A percentile compares a stretch with the other conserved stretches of the same genome.
These are phyloP conservation scores for Thyridium curvatum DNA, from an alignment of 2,329 filamentous ascomycete species.

Conservation along the genomic window DNA sequence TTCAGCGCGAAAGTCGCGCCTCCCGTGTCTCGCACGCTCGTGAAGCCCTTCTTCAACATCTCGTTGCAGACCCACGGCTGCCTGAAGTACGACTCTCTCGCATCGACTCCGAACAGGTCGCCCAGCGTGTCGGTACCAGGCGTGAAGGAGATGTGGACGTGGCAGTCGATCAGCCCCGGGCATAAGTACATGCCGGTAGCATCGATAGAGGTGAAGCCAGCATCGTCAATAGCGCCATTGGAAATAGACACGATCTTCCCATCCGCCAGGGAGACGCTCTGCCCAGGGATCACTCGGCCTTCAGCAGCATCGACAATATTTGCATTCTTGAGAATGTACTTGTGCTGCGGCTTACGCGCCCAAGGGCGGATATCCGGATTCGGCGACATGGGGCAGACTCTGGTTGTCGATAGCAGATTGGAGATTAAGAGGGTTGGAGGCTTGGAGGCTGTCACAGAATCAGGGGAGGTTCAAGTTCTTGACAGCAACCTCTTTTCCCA, in stretches of 20 bases:
- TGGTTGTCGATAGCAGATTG: too few species aligned
- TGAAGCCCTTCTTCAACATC: conserved; percentile 47
- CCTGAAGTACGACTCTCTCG: conserved; percentile 15
- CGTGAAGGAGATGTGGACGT: conserved; percentile 15
- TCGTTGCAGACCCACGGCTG: conserved; percentile 34
- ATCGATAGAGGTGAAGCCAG: too few species aligned
- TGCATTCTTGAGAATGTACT: conserved; percentile 14
- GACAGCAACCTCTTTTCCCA: too few species aligned
- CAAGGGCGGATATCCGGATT: conserved; percentile 14
- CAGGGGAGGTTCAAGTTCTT: too few species aligned
- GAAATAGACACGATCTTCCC: conserved; percentile 9
- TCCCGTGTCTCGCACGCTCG: conserved; percentile 44
- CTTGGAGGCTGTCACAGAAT: too few species aligned
- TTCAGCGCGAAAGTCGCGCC: conserved; percentile 41
- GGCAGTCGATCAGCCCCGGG: conserved; percentile 29
- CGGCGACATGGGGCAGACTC: too few species aligned
- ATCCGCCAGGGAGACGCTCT: conserved; percentile 9
- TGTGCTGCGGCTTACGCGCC: conserved; percentile 11
- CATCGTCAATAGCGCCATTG: too few species aligned
- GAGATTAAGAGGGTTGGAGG: too few species aligned
- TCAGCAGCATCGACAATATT: conserved; percentile 14
- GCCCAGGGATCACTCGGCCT: conserved; percentile 8
- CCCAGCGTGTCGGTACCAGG: conserved; percentile 12
- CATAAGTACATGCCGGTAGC: not conserved
- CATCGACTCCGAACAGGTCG: too few species aligned